phyloP scores from a whole-genome alignment of 1,139 yeast species.

The Pichia sp. region DNA sequence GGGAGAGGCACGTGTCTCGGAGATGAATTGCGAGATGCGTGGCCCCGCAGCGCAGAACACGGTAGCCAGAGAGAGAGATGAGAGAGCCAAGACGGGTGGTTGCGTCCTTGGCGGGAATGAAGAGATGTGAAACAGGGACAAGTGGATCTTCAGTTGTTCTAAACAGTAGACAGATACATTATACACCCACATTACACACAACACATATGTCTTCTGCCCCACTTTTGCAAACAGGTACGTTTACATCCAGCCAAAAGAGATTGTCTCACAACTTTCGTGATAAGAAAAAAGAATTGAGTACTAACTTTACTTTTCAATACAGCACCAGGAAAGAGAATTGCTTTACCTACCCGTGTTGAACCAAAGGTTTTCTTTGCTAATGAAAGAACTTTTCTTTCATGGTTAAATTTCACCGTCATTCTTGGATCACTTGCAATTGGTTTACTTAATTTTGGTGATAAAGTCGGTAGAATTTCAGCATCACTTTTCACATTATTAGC shows the following conservation, averaged over 20 bases:
- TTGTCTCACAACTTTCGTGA: neutral
- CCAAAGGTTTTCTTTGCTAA: conserved; percentile 98
- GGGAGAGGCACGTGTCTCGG: no score
- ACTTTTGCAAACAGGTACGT: conserved; percentile 50
- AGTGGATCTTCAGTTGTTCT: no score
- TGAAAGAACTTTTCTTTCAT: conserved; percentile 94
- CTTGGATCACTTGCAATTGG: conserved; percentile 97
- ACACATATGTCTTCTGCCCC: conserved; percentile 67
- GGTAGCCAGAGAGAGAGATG: no score
- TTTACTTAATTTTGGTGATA: conserved; percentile 90
- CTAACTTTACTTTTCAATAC: neutral
- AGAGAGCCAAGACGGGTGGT: no score
- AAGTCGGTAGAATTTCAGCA: conserved; percentile 86
- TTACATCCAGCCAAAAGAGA: neutral
- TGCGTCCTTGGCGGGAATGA: no score
- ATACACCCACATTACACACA: no score
- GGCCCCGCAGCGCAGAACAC: no score
- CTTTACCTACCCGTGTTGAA: conserved; percentile 95
- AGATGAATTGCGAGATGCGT: no score
- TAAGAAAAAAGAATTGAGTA: neutral
- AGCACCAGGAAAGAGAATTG: conserved; percentile 75
- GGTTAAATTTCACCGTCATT: conserved; percentile 97
- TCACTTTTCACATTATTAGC: conserved; percentile 90
- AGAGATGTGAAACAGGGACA: no score
- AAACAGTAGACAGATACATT: no score